These are phyloP conservation scores for Lasiosphaeria miniovina DNA, from an alignment of 495 filamentous ascomycete genomes.

Conservation along the genomic window DNA sequence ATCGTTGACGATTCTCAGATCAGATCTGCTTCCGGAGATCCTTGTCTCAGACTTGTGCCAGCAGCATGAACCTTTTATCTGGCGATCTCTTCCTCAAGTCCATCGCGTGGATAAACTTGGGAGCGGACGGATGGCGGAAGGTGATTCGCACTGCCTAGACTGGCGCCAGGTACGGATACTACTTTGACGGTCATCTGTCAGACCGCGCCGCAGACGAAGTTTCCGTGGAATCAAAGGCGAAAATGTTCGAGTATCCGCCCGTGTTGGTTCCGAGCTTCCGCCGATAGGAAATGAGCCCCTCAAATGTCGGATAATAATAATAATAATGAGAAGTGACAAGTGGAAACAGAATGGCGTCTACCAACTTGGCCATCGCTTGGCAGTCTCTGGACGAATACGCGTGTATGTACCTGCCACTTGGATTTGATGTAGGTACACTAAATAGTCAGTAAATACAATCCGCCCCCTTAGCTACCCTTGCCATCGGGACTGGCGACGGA, in stretches of 20 bases:
- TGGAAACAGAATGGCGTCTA: no score
- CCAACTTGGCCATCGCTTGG: no score
- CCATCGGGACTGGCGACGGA: no score
- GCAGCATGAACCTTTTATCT: slow-evolving; percentile 10
- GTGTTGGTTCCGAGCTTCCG: not conserved
- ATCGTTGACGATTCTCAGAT: slow-evolving; percentile 12
- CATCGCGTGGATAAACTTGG: slow-evolving; percentile 18
- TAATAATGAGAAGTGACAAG: not conserved
- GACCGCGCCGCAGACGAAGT: not conserved
- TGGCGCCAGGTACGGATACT: no score
- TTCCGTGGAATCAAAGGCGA: not conserved
- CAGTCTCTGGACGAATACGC: no score
- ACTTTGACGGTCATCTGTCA: no score
- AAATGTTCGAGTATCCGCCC: no score
- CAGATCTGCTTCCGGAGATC: slow-evolving; percentile 15
- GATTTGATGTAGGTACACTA: no score
- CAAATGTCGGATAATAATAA: not conserved
- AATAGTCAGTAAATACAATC: no score
- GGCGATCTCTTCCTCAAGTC: not conserved
- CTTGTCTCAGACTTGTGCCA: slow-evolving; percentile 22
- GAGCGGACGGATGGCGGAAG: not conserved
- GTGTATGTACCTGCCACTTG: no score
- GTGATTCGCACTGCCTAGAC: no score
- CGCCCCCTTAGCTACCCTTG: no score
- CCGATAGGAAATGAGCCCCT: not conserved